Evolutionary conservation across 345 rosid genomes (phyloP).

Genomic region (Syzygium aqueum): DNA sequence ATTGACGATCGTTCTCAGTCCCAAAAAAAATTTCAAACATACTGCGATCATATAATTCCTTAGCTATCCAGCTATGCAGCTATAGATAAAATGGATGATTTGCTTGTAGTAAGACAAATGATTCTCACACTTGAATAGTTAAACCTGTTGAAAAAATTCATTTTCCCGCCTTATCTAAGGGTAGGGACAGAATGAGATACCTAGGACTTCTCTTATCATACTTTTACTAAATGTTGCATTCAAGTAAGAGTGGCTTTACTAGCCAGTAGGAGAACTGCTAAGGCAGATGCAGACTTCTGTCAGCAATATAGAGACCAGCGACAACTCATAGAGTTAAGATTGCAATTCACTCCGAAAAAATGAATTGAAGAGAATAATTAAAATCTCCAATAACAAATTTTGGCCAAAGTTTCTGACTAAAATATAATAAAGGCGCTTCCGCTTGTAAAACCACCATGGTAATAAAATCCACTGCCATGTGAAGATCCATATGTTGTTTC

Average conservation of each 20-base stretch:
- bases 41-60: background rate
- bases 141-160: too few species aligned
- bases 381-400: background rate
- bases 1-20: background rate
- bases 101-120: background rate
- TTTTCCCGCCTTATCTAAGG: background rate
- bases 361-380: background rate
- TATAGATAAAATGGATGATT: background rate
- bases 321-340: background rate
- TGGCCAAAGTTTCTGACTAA: background rate
- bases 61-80: background rate
- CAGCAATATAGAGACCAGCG: background rate
- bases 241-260: background rate
- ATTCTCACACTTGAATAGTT: background rate
- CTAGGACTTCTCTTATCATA: background rate
- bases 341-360: background rate
- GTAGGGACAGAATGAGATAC: background rate
- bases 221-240: background rate
- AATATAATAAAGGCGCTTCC: background rate
- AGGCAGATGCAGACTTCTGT: background rate
- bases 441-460: background rate
- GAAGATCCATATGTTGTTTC: background rate
- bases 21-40: background rate
- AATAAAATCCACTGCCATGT: slow-evolving; percentile 2
- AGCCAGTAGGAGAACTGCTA: background rate